Conservation (phyloP, 148 eudicot species). For the Vaccinium vitisidaea region DNA sequence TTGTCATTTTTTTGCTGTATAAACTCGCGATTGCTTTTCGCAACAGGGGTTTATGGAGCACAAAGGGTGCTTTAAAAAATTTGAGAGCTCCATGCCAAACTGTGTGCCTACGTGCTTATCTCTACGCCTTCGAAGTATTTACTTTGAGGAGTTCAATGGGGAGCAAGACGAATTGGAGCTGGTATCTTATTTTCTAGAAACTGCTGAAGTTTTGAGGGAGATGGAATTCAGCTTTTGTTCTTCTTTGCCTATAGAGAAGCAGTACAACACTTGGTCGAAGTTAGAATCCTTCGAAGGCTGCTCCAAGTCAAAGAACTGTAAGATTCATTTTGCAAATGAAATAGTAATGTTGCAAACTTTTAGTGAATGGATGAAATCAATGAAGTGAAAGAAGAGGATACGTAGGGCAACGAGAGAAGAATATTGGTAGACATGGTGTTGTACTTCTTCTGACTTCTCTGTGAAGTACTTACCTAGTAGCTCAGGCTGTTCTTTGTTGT, state of each 20-base stretch:
- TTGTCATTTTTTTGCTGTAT: neutral
- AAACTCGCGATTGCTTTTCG: neutral
- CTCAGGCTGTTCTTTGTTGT: neutral
- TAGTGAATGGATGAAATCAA: neutral
- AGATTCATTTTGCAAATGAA: neutral
- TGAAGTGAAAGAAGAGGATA: neutral
- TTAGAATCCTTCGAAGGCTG: neutral
- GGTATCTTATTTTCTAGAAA: neutral
- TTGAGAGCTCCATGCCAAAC: neutral
- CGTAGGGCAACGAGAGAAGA: neutral
- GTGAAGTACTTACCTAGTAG: neutral
- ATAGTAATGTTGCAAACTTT: neutral
- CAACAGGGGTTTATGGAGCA: neutral
- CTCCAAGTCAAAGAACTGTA: neutral
- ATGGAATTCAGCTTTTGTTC: neutral
- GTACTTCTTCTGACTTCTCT: neutral
- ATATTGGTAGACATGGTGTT: neutral
- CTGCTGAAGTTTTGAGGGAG: neutral
- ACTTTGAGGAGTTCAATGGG: neutral
- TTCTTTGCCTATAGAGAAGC: slow-evolving; percentile 6
- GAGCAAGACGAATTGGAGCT: neutral
- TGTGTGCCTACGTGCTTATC: neutral
- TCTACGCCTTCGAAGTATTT: neutral
- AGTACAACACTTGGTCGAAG: neutral
- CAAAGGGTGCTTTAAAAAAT: neutral